Percentiles rank a stretch among this genome's conserved stretches.
phyloP scores from a whole-genome alignment of 768 basidiomycete genomes.

The Suillus placidus region DNA sequence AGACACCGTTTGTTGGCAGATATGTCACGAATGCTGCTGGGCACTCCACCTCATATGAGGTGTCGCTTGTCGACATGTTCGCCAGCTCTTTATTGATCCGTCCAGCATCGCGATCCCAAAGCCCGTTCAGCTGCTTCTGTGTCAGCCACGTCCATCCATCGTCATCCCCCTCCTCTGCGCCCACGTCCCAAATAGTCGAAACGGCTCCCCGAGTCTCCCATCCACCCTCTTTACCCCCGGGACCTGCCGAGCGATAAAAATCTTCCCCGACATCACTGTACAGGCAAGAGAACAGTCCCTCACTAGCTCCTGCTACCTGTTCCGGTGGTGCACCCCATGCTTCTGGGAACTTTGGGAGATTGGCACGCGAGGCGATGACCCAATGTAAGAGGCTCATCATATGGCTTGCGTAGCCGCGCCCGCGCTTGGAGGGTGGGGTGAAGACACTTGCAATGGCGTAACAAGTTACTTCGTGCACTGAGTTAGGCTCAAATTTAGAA shows the following conservation, averaged over 20 bases:
- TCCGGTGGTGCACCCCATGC: constrained; percentile 48
- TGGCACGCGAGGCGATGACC: constrained; percentile 43
- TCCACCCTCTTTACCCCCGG: constrained; percentile 36
- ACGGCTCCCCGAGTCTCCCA: constrained; percentile 44
- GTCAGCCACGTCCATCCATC: constrained; percentile 35
- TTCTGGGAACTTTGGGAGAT: constrained; percentile 40
- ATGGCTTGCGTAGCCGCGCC: constrained; percentile 59
- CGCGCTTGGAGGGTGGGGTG: constrained; percentile 50
- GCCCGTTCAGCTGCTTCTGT: constrained; percentile 35
- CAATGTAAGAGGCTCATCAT: constrained; percentile 70
- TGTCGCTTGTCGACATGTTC: constrained; percentile 11
- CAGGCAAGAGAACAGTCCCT: constrained; percentile 50
- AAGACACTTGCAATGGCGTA: constrained; percentile 63
- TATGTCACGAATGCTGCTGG: constrained; percentile 37
- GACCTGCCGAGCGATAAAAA: constrained; percentile 49
- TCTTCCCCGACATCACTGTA: constrained; percentile 55
- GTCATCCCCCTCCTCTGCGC: constrained; percentile 13
- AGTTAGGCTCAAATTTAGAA: neutral
- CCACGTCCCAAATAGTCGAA: constrained; percentile 46
- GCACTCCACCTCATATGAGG: constrained; percentile 14
- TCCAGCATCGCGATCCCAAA: constrained; percentile 45
- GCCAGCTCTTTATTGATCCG: constrained; percentile 38
- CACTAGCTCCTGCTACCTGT: constrained; percentile 35
- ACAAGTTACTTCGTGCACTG: constrained; percentile 39
- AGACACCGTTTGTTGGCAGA: constrained; percentile 50